A percentile compares a stretch with the other conserved stretches of the same genome.
Conservation (phyloP, 805 yeast genomes). For the Saturnispora diversa region DNA sequence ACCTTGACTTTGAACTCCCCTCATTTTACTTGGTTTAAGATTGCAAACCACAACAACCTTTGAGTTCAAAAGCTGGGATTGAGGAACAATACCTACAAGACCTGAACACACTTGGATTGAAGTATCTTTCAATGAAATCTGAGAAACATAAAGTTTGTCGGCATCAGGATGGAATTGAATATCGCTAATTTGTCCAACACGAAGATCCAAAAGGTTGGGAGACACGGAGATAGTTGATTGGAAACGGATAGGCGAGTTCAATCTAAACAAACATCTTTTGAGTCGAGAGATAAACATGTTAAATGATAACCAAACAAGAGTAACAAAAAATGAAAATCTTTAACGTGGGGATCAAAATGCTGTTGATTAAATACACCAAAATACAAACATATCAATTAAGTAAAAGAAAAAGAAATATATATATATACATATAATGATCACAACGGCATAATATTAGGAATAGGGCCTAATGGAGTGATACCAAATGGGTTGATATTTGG, state of each 20-base stretch:
- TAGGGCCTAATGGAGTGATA: slow-evolving; percentile 84
- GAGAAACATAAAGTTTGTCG: slow-evolving; percentile 50
- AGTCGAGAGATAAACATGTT: not conserved
- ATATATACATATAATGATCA: slow-evolving; percentile 5
- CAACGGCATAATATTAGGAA: slow-evolving; percentile 60
- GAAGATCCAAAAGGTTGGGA: slow-evolving; percentile 24
- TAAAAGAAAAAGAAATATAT: not conserved
- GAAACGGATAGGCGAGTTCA: not conserved
- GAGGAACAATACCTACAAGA: slow-evolving; percentile 38
- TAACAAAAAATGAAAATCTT: no score
- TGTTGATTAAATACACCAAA: not conserved
- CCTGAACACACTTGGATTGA: slow-evolving; percentile 50
- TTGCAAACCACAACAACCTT: slow-evolving; percentile 49
- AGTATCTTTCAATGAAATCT: slow-evolving; percentile 23
- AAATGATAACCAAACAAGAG: no score
- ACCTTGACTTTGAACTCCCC: slow-evolving; percentile 55
- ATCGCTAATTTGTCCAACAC: slow-evolving; percentile 42
- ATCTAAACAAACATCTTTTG: not conserved
- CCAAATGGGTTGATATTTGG: slow-evolving; percentile 69
- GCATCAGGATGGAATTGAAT: slow-evolving; percentile 48
- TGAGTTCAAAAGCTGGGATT: slow-evolving; percentile 31
- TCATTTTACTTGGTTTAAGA: slow-evolving; percentile 52
- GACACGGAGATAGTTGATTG: slow-evolving; percentile 4
- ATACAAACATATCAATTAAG: not conserved
- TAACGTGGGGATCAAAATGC: not conserved